Conservation (phyloP, 2,329 filamentous ascomycete species). For the Fusarium transvaalense region DNA sequence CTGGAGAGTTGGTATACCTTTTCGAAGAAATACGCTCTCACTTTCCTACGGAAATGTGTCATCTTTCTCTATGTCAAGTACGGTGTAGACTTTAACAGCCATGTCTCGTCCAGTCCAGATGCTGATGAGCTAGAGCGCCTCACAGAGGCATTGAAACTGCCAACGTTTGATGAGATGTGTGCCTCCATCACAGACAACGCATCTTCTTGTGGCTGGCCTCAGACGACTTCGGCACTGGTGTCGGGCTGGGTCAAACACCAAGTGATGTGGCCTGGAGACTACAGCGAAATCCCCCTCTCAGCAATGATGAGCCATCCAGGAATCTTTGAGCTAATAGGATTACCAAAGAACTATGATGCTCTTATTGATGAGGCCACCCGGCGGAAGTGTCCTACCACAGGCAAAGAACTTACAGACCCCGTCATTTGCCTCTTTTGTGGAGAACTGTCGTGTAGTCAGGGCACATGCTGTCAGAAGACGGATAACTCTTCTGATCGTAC, state of each 20-base stretch:
- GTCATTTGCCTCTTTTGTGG: slow-evolving; percentile 95
- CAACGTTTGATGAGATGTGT: slow-evolving; percentile 84
- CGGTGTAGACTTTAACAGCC: slow-evolving; percentile 86
- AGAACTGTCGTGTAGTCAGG: slow-evolving; percentile 96
- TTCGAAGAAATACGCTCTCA: slow-evolving; percentile 85
- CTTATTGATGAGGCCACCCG: slow-evolving; percentile 92
- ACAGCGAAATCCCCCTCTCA: slow-evolving; percentile 53
- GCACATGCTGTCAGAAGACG: slow-evolving; percentile 85
- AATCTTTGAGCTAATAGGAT: slow-evolving; percentile 92
- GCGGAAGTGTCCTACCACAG: slow-evolving; percentile 85
- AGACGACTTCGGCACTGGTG: slow-evolving; percentile 60
- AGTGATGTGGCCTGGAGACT: slow-evolving; percentile 55
- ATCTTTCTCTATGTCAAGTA: slow-evolving; percentile 89
- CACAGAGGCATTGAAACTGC: slow-evolving; percentile 79
- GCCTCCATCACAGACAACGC: slow-evolving; percentile 64
- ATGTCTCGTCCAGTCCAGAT: slow-evolving; percentile 72
- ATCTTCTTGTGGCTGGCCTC: slow-evolving; percentile 63
- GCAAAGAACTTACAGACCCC: slow-evolving; percentile 91
- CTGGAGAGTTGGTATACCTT: slow-evolving; percentile 69
- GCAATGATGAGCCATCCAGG: slow-evolving; percentile 80
- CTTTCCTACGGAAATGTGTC: slow-evolving; percentile 86
- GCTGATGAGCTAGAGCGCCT: slow-evolving; percentile 86
- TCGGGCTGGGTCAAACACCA: slow-evolving; percentile 81
- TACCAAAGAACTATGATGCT: slow-evolving; percentile 92
- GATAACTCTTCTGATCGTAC: slow-evolving; percentile 59